These are phyloP conservation scores for Luzula sylvatica DNA, from an alignment of 176 grass and related monocot species.

Conservation along the genomic window DNA sequence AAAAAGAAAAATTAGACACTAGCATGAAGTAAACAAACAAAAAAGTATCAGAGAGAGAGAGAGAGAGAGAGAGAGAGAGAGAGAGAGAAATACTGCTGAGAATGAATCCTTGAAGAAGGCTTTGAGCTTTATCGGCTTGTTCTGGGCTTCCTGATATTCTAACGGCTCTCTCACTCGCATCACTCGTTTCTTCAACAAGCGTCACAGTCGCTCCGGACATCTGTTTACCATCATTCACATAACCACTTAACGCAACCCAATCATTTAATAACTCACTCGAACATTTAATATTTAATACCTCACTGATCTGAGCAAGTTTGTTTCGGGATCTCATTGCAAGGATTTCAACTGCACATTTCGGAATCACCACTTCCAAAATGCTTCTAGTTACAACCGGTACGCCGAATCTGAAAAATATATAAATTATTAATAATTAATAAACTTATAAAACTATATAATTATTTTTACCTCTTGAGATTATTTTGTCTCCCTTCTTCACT, in stretches of 20 bases:
- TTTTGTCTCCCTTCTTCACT: slow-evolving; percentile 77
- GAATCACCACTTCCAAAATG: slow-evolving; percentile 86
- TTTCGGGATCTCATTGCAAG: slow-evolving; percentile 82
- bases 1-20: slow-evolving; percentile 2
- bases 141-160: slow-evolving; percentile 90
- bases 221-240: slow-evolving; percentile 27
- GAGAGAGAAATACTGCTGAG: slow-evolving; percentile 70
- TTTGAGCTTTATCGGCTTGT: slow-evolving; percentile 84
- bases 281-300: slow-evolving; percentile 38
- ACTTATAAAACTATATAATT: not conserved
- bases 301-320: slow-evolving; percentile 96
- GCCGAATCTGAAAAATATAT: slow-evolving; percentile 40
- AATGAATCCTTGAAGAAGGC: slow-evolving; percentile 87
- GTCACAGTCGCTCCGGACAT: slow-evolving; percentile 81
- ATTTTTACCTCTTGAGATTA: slow-evolving; percentile 50
- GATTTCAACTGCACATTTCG: slow-evolving; percentile 58
- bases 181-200: slow-evolving; percentile 54
- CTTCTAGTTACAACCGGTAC: slow-evolving; percentile 84
- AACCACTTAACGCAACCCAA: too few species aligned
- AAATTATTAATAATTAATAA: not conserved
- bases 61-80: not conserved
- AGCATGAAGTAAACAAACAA: not conserved
- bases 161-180: slow-evolving; percentile 52
- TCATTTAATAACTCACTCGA: slow-evolving; percentile 1
- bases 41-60: not conserved